Base-by-base conservation (phyloP, 2,329 filamentous ascomycete genomes). In the Cladosporium sp. region DNA sequence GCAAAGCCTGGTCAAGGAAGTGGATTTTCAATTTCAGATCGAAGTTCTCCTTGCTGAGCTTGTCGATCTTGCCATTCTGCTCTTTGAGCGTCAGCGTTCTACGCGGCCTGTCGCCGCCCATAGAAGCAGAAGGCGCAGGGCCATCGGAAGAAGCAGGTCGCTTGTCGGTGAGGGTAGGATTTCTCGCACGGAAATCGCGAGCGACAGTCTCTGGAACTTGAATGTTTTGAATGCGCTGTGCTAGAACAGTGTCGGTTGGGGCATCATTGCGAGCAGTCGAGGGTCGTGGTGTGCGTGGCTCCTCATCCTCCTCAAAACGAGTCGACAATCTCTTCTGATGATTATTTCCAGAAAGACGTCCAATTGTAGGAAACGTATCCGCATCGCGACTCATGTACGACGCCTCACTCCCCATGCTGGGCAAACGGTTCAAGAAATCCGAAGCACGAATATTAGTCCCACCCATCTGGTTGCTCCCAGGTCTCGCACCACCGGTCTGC, bases 11-110 rank as follows among this genome's bases (percentile, higher is more conserved):
- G 62, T 92, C 94, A 42, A 98, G 78, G 64, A 96, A 98, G 77
- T 96, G 94, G 57, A 97, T 93, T 67, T 95, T 94, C 69, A 97
- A 83, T 70, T 97, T 96, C 49, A 97, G 73, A 66, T 96, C 92
- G 65, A 97, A 98, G 57, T 98, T 98, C 68, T 98, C 93, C 70
- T 98, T 98, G 53, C 89, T 94, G 2, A 97, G 78, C 52, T 91
- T 84, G 68, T 98, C 93, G 56, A 98, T 96, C 12, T 92, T 97
- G 69, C 86, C 95, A 65, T 92, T 95, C 69, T 98, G 93, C 69
- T 98, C 93, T 67, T 96, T 97, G 35, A 98, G 74, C 0, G 93
- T 97, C 69, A 98, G 63, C 35, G 62, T 63, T 51, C 60, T 62
- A 52, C 62, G 62, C 12, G 61, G 53, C 69, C 73, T 60, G 63